phyloP scores from a whole-genome alignment of 495 filamentous ascomycete genomes.

The Hypoxylon subgilvum region DNA sequence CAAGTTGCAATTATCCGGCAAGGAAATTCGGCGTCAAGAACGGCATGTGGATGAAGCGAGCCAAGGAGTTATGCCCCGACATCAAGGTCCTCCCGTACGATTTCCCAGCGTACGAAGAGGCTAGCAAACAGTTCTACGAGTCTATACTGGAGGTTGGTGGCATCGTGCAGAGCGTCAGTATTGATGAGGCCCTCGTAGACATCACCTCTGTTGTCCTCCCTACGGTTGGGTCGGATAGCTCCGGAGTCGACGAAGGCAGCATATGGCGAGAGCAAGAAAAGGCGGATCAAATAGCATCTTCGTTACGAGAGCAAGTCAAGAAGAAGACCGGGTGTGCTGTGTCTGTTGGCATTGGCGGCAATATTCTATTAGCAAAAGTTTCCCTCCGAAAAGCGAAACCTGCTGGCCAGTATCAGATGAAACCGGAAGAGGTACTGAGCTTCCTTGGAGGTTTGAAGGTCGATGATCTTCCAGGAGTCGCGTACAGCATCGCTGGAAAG shows the following conservation, averaged over 20 bases:
- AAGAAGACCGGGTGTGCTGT: constrained; percentile 80
- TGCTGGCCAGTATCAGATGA: constrained; percentile 82
- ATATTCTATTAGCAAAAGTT: constrained; percentile 88
- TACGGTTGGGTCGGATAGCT: constrained; percentile 70
- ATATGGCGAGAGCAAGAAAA: constrained; percentile 82
- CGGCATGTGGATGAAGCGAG: constrained; percentile 98
- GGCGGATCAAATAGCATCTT: constrained; percentile 73
- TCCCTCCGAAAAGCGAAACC: constrained; percentile 92
- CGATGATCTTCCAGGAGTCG: constrained; percentile 84
- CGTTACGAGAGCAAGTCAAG: constrained; percentile 71
- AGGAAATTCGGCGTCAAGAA: constrained; percentile 87
- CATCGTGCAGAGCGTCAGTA: constrained; percentile 90
- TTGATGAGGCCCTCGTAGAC: constrained; percentile 91
- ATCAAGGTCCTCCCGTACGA: constrained; percentile 90
- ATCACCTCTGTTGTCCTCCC: constrained; percentile 69
- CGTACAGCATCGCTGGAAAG: constrained; percentile 80
- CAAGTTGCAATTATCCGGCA: constrained; percentile 94
- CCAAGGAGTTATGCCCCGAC: constrained; percentile 80
- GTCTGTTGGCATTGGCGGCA: constrained; percentile 92
- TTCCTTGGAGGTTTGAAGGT: constrained; percentile 79
- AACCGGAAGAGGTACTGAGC: constrained; percentile 75
- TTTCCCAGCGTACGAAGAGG: constrained; percentile 91
- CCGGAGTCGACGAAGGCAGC: constrained; percentile 70
- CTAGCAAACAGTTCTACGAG: constrained; percentile 85
- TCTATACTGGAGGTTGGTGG: constrained; percentile 80